These are phyloP conservation scores for Aureobasidium sp. DNA, from an alignment of 2,329 filamentous ascomycete species.

Conservation along the genomic window DNA sequence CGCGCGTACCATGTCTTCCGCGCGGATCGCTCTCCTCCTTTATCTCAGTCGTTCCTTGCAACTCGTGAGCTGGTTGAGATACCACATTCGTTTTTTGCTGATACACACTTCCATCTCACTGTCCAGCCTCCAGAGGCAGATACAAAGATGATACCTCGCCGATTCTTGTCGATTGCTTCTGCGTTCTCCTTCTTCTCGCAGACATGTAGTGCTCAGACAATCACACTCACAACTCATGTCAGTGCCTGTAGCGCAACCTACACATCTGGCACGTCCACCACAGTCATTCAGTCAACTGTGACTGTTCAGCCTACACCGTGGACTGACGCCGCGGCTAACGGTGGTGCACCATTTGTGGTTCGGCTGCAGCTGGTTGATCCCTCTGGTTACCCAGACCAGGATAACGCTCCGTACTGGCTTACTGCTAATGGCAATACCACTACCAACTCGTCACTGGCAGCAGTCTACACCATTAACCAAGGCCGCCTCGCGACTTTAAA, in stretches of 20 bases:
- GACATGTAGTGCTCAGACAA: conserved; percentile 12
- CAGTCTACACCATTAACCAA: conserved; percentile 26
- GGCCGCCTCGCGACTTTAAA: conserved; percentile 22
- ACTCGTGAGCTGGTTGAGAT: neutral
- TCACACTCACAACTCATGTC: conserved; percentile 18
- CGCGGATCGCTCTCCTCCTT: neutral
- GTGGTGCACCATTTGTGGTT: conserved; percentile 28
- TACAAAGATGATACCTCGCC: conserved; percentile 4
- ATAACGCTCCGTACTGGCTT: conserved; percentile 22
- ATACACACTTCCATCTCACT: neutral
- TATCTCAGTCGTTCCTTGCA: conserved; percentile 8
- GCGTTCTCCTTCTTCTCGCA: conserved; percentile 9
- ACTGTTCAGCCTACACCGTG: conserved; percentile 24
- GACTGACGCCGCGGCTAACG: conserved; percentile 25
- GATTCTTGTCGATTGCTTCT: neutral
- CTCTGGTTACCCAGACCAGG: conserved; percentile 14
- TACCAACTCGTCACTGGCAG: conserved; percentile 24
- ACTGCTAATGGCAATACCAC: conserved; percentile 30
- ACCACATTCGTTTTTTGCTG: conserved; percentile 1
- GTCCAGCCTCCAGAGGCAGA: neutral
- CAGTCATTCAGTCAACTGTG: conserved; percentile 26
- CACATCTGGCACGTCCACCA: conserved; percentile 13
- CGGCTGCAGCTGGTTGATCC: conserved; percentile 23
- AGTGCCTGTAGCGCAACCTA: conserved; percentile 15
- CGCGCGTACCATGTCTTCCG: neutral